Conservation (phyloP, 1,284 basidiomycete species). For the Porogramme epimiltina region DNA sequence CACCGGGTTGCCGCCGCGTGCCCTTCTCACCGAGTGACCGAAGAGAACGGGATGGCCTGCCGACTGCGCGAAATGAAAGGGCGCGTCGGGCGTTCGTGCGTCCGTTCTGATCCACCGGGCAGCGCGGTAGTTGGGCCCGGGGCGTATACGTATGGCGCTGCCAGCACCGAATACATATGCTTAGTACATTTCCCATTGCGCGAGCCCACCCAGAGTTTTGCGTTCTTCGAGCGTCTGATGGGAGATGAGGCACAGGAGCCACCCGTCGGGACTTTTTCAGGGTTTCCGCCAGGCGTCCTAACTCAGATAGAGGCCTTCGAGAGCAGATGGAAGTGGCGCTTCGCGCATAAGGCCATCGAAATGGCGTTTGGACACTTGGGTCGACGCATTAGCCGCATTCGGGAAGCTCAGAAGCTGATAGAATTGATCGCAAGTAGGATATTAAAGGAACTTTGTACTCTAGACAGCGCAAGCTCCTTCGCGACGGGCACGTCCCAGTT, state of each 20-base stretch:
- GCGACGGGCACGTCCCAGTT: conserved; percentile 8
- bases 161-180: too few species aligned
- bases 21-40: conserved; percentile 11
- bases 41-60: conserved; percentile 19
- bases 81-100: conserved; percentile 10
- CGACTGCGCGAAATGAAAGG: conserved; percentile 20
- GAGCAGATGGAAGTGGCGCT: conserved; percentile 8
- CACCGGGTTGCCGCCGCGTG: conserved; percentile 10
- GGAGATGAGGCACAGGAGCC: too few species aligned
- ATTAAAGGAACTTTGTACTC: conserved; percentile 14
- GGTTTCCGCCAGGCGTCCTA: too few species aligned
- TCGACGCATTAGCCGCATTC: conserved; percentile 11
- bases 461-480: conserved; percentile 2
- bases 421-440: background rate
- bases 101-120: conserved; percentile 20
- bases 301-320: conserved; percentile 22
- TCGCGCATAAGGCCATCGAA: conserved; percentile 12
- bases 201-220: too few species aligned
- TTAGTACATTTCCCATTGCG: too few species aligned
- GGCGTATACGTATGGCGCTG: background rate
- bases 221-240: too few species aligned
- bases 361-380: conserved; percentile 7
- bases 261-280: too few species aligned
- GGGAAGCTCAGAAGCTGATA: conserved; percentile 14
- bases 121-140: too few species aligned